These are phyloP conservation scores for Peronospora belbahrii DNA, from an alignment of 352 stramenopile species.

Conservation along the genomic window DNA sequence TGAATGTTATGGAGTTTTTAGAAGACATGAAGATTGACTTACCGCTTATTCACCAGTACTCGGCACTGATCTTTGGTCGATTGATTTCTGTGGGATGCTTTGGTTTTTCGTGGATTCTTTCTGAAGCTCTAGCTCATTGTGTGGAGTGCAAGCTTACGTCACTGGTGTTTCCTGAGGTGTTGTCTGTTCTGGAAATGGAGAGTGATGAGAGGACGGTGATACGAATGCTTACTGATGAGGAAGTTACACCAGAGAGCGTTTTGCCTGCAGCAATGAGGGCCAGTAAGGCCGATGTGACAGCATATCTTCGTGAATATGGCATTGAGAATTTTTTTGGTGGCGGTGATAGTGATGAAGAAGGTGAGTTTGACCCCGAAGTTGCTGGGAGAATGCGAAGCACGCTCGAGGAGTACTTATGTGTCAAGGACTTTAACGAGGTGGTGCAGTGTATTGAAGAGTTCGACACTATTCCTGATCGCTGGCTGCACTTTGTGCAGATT, in stretches of 20 bases:
- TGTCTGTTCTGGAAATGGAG: conserved; percentile 67
- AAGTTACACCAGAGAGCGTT: conserved; percentile 49
- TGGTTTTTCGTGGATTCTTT: conserved; percentile 75
- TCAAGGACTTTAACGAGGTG: conserved; percentile 69
- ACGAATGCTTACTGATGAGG: conserved; percentile 75
- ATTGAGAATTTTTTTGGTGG: conserved; percentile 59
- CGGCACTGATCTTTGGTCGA: conserved; percentile 57
- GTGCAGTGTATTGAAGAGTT: conserved; percentile 72
- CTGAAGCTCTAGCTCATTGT: conserved; percentile 38
- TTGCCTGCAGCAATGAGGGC: conserved; percentile 32
- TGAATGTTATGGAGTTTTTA: conserved; percentile 73
- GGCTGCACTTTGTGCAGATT: conserved; percentile 67
- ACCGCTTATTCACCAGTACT: conserved; percentile 76
- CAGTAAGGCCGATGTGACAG: conserved; percentile 38
- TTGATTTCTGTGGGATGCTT: conserved; percentile 77
- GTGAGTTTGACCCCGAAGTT: conserved; percentile 54
- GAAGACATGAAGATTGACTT: conserved; percentile 85
- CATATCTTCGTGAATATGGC: conserved; percentile 56
- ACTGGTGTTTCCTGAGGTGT: conserved; percentile 60
- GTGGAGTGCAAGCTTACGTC: conserved; percentile 59
- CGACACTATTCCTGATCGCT: conserved; percentile 28
- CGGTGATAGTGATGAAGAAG: conserved; percentile 42
- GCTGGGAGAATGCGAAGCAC: conserved; percentile 61
- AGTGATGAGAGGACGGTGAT: conserved; percentile 55
- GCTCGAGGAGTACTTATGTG: conserved; percentile 67